Base-by-base conservation (phyloP, 495 filamentous ascomycete species). In the Penicillium macrosclerotiorum region DNA sequence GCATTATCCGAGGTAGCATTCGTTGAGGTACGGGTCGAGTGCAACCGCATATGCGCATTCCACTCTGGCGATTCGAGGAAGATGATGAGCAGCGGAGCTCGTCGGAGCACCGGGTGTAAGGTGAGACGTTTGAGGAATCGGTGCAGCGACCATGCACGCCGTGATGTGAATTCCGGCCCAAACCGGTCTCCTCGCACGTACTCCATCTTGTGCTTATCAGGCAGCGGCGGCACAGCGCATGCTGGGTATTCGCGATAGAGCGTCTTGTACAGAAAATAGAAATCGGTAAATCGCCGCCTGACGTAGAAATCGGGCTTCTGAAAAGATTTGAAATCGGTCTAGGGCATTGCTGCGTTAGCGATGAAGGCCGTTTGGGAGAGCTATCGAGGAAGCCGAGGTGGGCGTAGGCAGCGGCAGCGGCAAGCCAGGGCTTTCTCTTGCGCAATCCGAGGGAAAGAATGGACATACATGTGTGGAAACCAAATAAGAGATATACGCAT, bases 151-250 rank as follows among this genome's bases (percentile, higher is more conserved):
- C 90, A 88, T 23, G 88, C 89, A 24, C 93, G 82, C 16, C 93
- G 81, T 24, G 80, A 76, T n/a, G 89, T 97, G 65, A 98, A 98
- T 62, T 97, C 94, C 12, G 85, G 65, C 2, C 90, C 89, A 66
- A 98, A 98, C 30, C 93, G 84, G 68, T 97, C 91, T 41, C 94
- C 94, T 39, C 90, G 86, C 26, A 96, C 94, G 57, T 96, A 96
- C 58, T 93, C 88, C 88, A 98, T 93, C 63, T 95, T 95, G 76
- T 97, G 91, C 71, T 98, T 98, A 65, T 97, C 93, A 34, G 93
- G 93, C 46, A 97, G 74, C 36, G 93, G 93, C 29, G 93, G 93
- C 9, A 98, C 90, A 31, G 93, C 94, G 70, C 83, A 89, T 62
- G 85, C 86, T 24, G 90, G 89, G 58, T 90, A 97, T 59, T 96